These are phyloP conservation scores for Teunomyces pallodes DNA, from an alignment of 805 yeast genomes.

Conservation along the genomic window DNA sequence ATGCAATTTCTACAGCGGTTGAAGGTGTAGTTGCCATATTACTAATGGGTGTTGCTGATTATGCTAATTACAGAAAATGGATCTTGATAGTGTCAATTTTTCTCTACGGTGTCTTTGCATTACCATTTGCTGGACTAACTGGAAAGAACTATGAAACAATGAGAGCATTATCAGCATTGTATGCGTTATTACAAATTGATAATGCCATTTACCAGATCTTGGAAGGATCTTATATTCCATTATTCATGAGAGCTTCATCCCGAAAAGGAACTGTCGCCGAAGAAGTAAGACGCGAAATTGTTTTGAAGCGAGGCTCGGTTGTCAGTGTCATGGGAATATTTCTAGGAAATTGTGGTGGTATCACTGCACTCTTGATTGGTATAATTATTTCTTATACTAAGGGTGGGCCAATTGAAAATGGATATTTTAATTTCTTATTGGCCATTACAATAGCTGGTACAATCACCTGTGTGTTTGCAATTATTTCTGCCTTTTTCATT, in stretches of 20 bases:
- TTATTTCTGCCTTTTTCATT: constrained; percentile 23
- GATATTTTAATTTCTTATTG: constrained; percentile 32
- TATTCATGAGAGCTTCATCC: constrained; percentile 35
- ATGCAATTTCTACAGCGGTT: constrained; percentile 36
- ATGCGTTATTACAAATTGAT: constrained; percentile 25
- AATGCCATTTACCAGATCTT: constrained; percentile 34
- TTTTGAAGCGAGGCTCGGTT: constrained; percentile 29
- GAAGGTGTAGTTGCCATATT: constrained; percentile 36
- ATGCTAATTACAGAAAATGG: constrained; percentile 34
- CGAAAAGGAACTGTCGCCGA: constrained; percentile 16
- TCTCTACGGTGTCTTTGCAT: constrained; percentile 31
- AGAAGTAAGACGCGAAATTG: constrained; percentile 19
- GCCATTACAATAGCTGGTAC: constrained; percentile 41
- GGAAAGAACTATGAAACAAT: constrained; percentile 17
- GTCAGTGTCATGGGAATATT: constrained; percentile 39
- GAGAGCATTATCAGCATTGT: constrained; percentile 26
- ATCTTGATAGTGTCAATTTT: constrained; percentile 28
- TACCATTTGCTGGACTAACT: constrained; percentile 34
- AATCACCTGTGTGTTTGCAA: constrained; percentile 26
- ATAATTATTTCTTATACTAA: constrained; percentile 32
- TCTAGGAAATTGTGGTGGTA: constrained; percentile 36
- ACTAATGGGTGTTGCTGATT: constrained; percentile 42
- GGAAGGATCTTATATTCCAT: constrained; percentile 41
- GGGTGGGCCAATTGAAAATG: constrained; percentile 21
- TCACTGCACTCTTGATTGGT: constrained; percentile 36